phyloP scores from a whole-genome alignment of 257 asterid species.

The Oldenlandia corymbosa region DNA sequence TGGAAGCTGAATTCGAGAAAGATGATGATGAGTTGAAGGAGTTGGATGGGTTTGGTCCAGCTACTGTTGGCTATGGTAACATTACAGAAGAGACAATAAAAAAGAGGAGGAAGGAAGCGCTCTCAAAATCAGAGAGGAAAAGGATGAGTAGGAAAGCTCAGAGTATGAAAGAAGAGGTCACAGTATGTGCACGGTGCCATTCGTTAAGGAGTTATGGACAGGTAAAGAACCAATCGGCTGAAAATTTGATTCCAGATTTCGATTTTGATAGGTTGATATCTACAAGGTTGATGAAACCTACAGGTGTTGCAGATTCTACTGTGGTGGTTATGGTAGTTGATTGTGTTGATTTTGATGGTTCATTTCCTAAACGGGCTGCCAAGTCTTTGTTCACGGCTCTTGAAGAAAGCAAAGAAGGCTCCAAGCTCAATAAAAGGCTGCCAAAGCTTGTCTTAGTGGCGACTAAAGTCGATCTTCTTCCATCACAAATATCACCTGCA shows the following conservation, averaged over 20 bases:
- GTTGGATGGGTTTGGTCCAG: slow-evolving; percentile 76
- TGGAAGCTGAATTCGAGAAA: slow-evolving; percentile 48
- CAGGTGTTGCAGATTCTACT: slow-evolving; percentile 75
- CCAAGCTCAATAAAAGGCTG: slow-evolving; percentile 47
- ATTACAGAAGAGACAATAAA: slow-evolving; percentile 67
- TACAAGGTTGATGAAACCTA: slow-evolving; percentile 70
- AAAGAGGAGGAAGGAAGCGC: slow-evolving; percentile 41
- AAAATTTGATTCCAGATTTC: slow-evolving; percentile 86
- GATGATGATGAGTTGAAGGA: slow-evolving; percentile 50
- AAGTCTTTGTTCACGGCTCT: slow-evolving; percentile 72
- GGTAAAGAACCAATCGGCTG: slow-evolving; percentile 71
- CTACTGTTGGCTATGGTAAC: slow-evolving; percentile 85
- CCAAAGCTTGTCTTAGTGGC: slow-evolving; percentile 95
- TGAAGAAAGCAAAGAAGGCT: slow-evolving; percentile 43
- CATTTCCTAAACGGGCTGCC: slow-evolving; percentile 88
- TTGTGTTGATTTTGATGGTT: slow-evolving; percentile 89
- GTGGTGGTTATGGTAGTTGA: slow-evolving; percentile 95
- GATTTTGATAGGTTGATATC: slow-evolving; percentile 80
- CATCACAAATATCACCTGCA: slow-evolving; percentile 83
- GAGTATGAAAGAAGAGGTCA: slow-evolving; percentile 60
- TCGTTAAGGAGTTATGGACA: slow-evolving; percentile 83
- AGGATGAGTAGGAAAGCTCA: slow-evolving; percentile 55
- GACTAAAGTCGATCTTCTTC: slow-evolving; percentile 93
- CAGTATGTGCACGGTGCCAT: slow-evolving; percentile 90
- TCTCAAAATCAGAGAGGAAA: slow-evolving; percentile 80